Percentiles rank a stretch among this genome's conserved stretches.
These are phyloP conservation scores for Antitrichia curtipendula DNA, from an alignment of 225 moss, liverwort and hornwort genomes.

Conservation along the genomic window DNA sequence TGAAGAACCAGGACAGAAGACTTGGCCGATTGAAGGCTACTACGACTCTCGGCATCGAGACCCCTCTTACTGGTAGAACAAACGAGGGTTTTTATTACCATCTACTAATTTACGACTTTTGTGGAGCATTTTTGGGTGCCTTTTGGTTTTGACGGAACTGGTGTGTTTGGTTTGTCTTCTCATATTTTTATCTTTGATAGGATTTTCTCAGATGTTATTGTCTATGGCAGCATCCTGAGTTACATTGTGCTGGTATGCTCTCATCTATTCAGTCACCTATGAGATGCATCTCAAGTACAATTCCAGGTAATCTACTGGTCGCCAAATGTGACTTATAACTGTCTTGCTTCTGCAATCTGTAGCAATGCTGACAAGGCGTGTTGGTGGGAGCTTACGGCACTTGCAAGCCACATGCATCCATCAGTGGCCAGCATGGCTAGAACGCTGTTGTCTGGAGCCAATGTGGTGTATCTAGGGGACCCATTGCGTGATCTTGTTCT, in stretches of 20 bases:
- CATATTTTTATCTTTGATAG: background rate
- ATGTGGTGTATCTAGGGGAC: constrained; percentile 75
- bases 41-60: constrained; percentile 82
- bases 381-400: constrained; percentile 90
- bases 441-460: constrained; percentile 81
- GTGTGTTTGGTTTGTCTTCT: background rate
- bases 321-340: background rate
- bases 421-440: constrained; percentile 93
- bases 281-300: background rate
- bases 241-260: background rate
- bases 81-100: background rate
- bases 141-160: background rate
- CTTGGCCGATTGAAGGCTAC: constrained; percentile 48
- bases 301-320: background rate
- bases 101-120: background rate
- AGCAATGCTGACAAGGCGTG: constrained; percentile 91
- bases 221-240: background rate
- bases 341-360: constrained; percentile 2
- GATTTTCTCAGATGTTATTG: background rate
- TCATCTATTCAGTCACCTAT: background rate
- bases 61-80: constrained; percentile 78
- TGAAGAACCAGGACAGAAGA: constrained; percentile 19
- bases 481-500: constrained; percentile 78
- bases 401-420: constrained; percentile 82
- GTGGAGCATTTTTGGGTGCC: background rate